Evolutionary conservation across 495 filamentous ascomycete species (phyloP), one percentile per base, ranked within the genome.

Genomic region (Hypoxylon perforatum): DNA sequence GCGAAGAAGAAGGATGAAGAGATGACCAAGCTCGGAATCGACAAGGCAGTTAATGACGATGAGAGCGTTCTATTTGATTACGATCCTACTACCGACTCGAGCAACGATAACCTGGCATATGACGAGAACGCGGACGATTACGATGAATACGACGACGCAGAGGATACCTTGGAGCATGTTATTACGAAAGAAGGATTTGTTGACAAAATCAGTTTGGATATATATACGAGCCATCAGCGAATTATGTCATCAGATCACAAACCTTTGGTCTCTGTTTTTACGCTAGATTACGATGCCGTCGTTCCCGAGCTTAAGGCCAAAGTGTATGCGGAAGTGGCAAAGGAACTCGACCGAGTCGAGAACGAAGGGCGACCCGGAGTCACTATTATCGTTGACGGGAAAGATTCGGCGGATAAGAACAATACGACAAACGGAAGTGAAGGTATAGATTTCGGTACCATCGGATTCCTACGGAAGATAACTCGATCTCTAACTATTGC

Each of bases 191-290:
- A 86, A 33, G 84, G 84, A 0, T 87, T 80, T 55, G 80, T 88
- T 23, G 88, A 92, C 61, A 78, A 82, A 22, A 85, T 96, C 53
- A 80, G 76, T 23, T 81, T 93, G 15, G 87, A 94, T 35, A 72
- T 82, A 55, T 99, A 99, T 75, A 86, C 88, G 2, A 92, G 94
- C 2, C 92, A 97, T 71, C 94, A 97, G 74, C 86, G 90, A 21
- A 87, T 98, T 12, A 82, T 91, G 11, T 96, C 96, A 1, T 97
- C 94, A 4, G 96, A 99, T 74, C 96, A 99, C 74, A 99, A 99
- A 75, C 96, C 96, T 0, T 72, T 98, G 9, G 85, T 86, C 61
- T 91, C 92, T 8, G 77, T 91, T 1, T 98, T 97, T 67, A 89
- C 84, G 0, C 73, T 99, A 2, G 86, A 86, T 15, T 97, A 92